A percentile compares a stretch with the other conserved stretches of the same genome.
These are phyloP conservation scores for Tolypocladium inflatum DNA, from an alignment of 2,329 filamentous ascomycete genomes.

Conservation along the genomic window DNA sequence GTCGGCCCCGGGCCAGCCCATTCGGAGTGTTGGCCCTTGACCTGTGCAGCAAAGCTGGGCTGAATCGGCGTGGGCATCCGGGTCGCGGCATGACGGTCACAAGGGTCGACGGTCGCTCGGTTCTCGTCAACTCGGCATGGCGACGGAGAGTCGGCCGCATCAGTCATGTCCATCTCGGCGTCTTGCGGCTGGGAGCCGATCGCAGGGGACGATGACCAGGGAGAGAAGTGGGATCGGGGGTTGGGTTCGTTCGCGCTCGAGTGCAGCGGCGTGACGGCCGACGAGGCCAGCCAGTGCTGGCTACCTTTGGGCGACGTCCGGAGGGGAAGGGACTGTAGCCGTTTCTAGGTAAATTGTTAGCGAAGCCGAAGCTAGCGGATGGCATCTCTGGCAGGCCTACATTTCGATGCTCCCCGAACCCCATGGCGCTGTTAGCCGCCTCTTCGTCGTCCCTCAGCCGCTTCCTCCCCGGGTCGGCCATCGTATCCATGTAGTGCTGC, in stretches of 20 bases:
- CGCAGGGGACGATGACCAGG: conserved; percentile 19
- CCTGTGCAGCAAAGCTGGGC: conserved; percentile 44
- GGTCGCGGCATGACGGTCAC: conserved; percentile 18
- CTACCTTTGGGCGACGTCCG: conserved; percentile 31
- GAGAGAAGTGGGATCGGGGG: conserved; percentile 19
- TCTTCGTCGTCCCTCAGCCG: conserved; percentile 37
- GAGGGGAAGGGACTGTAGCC: conserved; percentile 41
- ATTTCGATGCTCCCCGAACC: conserved; percentile 41
- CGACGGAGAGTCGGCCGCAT: conserved; percentile 13
- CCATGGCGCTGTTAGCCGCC: conserved; percentile 22
- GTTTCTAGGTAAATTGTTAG: conserved; percentile 33
- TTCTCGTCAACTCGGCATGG: conserved; percentile 10
- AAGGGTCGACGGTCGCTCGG: not conserved
- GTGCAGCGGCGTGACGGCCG: conserved; percentile 29
- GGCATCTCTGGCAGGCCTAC: conserved; percentile 21
- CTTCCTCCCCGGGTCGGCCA: conserved; percentile 30
- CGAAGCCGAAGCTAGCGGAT: not conserved
- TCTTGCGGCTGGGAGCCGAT: conserved; percentile 14
- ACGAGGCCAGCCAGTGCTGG: conserved; percentile 18
- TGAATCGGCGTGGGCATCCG: conserved; percentile 53
- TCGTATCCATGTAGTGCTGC: conserved; percentile 19
- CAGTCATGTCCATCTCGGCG: conserved; percentile 42
- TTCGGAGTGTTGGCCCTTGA: conserved; percentile 42
- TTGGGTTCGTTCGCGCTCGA: conserved; percentile 28
- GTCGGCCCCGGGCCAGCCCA: conserved; percentile 21